Evolutionary conservation across 345 rosid genomes (phyloP), one percentile per base, ranked within the genome.

Genomic region (Euphorbia tirucalli): DNA sequence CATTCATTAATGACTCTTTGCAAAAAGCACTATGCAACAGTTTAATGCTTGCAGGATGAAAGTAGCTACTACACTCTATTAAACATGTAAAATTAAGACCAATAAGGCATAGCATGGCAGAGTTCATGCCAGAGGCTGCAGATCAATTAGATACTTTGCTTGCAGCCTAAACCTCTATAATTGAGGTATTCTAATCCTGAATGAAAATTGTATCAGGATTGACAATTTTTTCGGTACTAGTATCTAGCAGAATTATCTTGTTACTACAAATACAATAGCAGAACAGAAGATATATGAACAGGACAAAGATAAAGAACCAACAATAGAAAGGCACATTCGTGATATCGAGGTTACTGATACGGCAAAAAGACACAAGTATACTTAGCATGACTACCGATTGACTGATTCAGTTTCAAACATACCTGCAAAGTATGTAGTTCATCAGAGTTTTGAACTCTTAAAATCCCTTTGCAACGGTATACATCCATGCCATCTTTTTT

Each of bases 341-440:
- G 46, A 67, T 0, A 11, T 25, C 61, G 11, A 61, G 3, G 35
- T 32, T 57, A 46, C 8, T 19, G 25, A 57, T 39, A 31, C 21
- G 3, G 37, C 1, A 39, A 4, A 71, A 75, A 4, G 28, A 46
- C 13, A 70, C 37, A 54, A 72, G 62, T 66, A 44, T 43, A 67
- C 56, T 66, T 44, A 31, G 8, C 37, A 39, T 10, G 48, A 64
- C 22, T 28, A 27, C 22, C 13, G 49, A 48, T 56, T 22, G 8
- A 61, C 30, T n/a, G 57, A 76, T 61, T 37, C 16, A 65, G 61
- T 16, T 62, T 66, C 31, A 56, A 65, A 5, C 54, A 58, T 81
- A 94, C 98, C 98, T 92, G 98, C 87, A 92, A 83, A 71, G 89
- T 90, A 82, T 92, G 97, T 21, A 94, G 77, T 71, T 85, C 85